These are phyloP conservation scores for Xylaria telfairii DNA, from an alignment of 495 filamentous ascomycete species.

Conservation along the genomic window DNA sequence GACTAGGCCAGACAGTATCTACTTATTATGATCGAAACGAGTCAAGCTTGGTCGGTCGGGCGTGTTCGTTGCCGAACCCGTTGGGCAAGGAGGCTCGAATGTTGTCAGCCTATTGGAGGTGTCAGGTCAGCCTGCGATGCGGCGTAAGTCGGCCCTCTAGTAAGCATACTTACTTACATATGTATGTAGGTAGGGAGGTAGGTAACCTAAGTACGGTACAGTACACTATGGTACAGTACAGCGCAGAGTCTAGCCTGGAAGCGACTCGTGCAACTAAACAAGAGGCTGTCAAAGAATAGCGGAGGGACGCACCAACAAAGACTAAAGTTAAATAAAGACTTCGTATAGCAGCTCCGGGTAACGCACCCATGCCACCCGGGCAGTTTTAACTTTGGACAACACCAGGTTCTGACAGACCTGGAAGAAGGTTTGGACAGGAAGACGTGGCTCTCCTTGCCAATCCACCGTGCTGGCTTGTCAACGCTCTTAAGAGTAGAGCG, in stretches of 20 bases:
- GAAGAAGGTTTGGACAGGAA: neutral
- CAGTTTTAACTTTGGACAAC: neutral
- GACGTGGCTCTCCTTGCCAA: slow-evolving; percentile 8
- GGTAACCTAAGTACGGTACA: no score
- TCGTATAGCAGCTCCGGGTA: slow-evolving; percentile 5
- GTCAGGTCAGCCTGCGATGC: slow-evolving; percentile 16
- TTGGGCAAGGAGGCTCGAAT: neutral
- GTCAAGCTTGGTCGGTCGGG: slow-evolving; percentile 4
- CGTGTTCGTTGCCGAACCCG: neutral
- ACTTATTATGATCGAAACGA: neutral
- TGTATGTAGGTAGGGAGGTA: no score
- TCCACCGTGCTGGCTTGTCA: neutral
- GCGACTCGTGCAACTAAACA: slow-evolving; percentile 8
- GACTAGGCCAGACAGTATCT: neutral
- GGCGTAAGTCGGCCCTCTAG: neutral
- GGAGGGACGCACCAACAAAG: slow-evolving; percentile 17
- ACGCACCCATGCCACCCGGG: neutral
- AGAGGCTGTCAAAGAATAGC: neutral
- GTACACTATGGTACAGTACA: no score
- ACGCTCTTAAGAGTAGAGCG: slow-evolving; percentile 1
- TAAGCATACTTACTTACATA: neutral
- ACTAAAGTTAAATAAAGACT: neutral
- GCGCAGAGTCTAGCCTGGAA: neutral
- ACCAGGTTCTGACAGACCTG: neutral
- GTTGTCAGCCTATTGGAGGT: slow-evolving; percentile 11